Percentiles rank a stretch among this genome's conserved stretches.
These are phyloP conservation scores for Capniomyces stellatus DNA, from an alignment of 371 early-diverging fungal species.

Conservation along the genomic window DNA sequence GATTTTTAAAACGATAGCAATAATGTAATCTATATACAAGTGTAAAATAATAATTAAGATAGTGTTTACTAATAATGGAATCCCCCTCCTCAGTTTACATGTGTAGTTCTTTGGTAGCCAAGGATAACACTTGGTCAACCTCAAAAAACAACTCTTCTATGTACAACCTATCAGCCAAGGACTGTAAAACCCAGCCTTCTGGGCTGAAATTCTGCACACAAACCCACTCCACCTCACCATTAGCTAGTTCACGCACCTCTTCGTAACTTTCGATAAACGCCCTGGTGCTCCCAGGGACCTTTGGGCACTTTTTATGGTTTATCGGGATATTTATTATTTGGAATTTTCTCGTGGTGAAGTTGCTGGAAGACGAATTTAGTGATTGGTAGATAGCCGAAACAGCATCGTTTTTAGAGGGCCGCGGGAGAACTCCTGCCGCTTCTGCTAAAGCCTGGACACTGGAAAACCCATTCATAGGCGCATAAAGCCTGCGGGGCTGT, in stretches of 20 bases:
- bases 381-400: neutral
- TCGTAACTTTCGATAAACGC: conserved; percentile 22
- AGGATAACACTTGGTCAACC: neutral
- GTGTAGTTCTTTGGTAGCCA: neutral
- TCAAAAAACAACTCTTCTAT: neutral
- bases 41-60: neutral
- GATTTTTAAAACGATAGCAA: neutral
- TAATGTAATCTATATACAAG: neutral
- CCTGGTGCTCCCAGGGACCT: conserved; percentile 12
- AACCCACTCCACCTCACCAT: conserved; percentile 19
- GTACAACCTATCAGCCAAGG: conserved; percentile 12
- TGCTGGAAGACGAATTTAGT: neutral
- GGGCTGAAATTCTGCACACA: conserved; percentile 18
- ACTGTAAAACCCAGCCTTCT: conserved; percentile 18
- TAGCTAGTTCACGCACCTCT: conserved; percentile 15
- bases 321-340: conserved; percentile 16
- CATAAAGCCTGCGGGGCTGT: neutral
- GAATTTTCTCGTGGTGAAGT: conserved; percentile 7
- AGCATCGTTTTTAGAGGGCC: neutral
- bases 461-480: neutral
- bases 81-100: neutral
- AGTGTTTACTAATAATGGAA: neutral
- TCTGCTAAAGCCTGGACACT: neutral
- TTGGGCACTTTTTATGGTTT: conserved; percentile 8
- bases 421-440: neutral